Percentiles rank a stretch among this genome's conserved stretches.
Conservation (phyloP, 106 monocot genomes). For the Agapanthus africanus region DNA sequence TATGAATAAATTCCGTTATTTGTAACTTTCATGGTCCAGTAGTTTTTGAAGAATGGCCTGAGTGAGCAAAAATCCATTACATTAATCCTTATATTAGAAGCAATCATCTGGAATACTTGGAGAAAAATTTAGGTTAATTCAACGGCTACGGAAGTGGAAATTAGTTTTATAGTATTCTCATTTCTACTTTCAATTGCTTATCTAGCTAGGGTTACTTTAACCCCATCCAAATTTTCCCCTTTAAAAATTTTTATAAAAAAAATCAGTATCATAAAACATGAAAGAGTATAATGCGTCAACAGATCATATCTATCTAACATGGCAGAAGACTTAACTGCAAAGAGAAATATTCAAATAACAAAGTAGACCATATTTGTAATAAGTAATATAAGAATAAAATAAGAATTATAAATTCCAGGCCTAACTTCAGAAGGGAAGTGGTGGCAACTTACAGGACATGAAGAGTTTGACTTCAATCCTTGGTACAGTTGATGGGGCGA, state of each 20-base stretch:
- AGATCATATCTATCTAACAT: no score
- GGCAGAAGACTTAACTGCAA: no score
- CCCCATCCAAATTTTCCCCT: background rate
- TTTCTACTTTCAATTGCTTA: background rate
- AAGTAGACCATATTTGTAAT: background rate
- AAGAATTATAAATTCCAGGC: no score
- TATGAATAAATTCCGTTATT: no score
- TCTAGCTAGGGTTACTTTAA: background rate
- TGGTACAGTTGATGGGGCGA: constrained; percentile 61
- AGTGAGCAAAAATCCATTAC: background rate
- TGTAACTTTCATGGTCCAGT: constrained; percentile 58
- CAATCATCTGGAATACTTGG: background rate
- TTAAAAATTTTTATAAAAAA: background rate
- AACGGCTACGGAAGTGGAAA: background rate
- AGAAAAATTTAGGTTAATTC: background rate
- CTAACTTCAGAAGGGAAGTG: background rate
- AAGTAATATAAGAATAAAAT: no score
- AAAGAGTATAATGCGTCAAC: no score
- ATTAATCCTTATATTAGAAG: background rate
- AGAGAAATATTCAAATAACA: no score
- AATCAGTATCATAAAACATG: background rate
- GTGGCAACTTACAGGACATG: constrained; percentile 70
- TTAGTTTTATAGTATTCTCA: background rate
- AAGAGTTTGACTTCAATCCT: constrained; percentile 54
- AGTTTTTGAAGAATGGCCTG: constrained; percentile 64